A percentile compares a stretch with the other conserved stretches of the same genome.
These are phyloP conservation scores for Dryadomyces quercivorus DNA, from an alignment of 2,329 filamentous ascomycete species.

Conservation along the genomic window DNA sequence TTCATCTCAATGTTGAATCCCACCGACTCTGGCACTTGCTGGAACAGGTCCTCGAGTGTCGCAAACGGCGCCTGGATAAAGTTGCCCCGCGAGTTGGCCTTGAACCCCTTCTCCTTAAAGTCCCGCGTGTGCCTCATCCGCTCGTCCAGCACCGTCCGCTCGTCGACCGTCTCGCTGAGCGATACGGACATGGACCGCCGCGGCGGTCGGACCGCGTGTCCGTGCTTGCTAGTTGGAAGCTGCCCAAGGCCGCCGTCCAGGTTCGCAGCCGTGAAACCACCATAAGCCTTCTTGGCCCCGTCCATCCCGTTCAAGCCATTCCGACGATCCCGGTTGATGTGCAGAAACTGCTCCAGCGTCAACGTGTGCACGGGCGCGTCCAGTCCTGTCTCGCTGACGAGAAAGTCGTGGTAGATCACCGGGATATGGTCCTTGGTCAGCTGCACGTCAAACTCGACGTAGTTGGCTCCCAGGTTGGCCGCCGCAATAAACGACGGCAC, in stretches of 20 bases:
- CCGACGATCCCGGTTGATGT: slow-evolving; percentile 49
- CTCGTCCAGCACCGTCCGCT: slow-evolving; percentile 42
- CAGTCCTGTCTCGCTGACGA: slow-evolving; percentile 94
- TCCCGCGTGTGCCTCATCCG: slow-evolving; percentile 96
- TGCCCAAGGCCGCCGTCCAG: slow-evolving; percentile 27
- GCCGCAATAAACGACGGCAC: slow-evolving; percentile 92
- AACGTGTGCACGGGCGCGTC: slow-evolving; percentile 93
- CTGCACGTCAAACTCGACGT: slow-evolving; percentile 78
- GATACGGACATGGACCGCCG: slow-evolving; percentile 45
- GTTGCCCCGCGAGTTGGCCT: slow-evolving; percentile 84
- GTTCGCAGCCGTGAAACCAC: not conserved
- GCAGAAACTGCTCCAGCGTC: slow-evolving; percentile 89
- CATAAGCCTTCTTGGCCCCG: not conserved
- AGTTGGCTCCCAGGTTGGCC: slow-evolving; percentile 75
- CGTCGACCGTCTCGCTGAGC: slow-evolving; percentile 18
- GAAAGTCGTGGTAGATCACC: slow-evolving; percentile 96
- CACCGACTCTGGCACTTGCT: slow-evolving; percentile 65
- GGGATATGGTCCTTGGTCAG: slow-evolving; percentile 97
- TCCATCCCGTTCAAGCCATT: not conserved
- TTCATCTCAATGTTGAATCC: slow-evolving; percentile 98
- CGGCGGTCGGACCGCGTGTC: slow-evolving; percentile 14
- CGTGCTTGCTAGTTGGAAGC: slow-evolving; percentile 4
- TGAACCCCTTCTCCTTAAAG: slow-evolving; percentile 90
- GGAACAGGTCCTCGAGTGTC: slow-evolving; percentile 87
- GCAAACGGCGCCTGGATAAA: slow-evolving; percentile 96